These are phyloP conservation scores for Heterobasidion annosum DNA, from an alignment of 1,284 basidiomycete species.

Conservation along the genomic window DNA sequence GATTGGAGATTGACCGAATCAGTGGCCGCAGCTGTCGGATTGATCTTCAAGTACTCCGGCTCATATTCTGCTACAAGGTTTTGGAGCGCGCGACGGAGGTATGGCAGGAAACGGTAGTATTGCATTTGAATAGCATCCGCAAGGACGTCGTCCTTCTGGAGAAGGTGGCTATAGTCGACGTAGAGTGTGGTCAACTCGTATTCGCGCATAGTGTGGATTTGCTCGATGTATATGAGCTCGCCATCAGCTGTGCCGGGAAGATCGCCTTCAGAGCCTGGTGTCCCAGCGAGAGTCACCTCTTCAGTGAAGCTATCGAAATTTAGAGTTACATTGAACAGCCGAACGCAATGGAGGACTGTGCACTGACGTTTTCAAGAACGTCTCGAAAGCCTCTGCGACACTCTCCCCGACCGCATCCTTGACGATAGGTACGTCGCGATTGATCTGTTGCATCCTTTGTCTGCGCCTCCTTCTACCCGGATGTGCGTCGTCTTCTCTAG, in stretches of 20 bases:
- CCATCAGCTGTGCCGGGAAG: slow-evolving; percentile 36
- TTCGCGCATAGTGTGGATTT: slow-evolving; percentile 89
- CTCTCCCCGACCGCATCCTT: slow-evolving; percentile 91
- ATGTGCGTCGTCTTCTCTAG: slow-evolving; percentile 24
- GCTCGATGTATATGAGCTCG: slow-evolving; percentile 79
- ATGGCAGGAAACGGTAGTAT: slow-evolving; percentile 96
- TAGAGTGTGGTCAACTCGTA: slow-evolving; percentile 93
- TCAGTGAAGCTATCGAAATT: slow-evolving; percentile 63
- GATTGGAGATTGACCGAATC: slow-evolving; percentile 83
- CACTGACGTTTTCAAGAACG: slow-evolving; percentile 83
- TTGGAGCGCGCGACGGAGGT: slow-evolving; percentile 84
- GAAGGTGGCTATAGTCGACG: slow-evolving; percentile 89
- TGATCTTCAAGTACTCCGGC: slow-evolving; percentile 91
- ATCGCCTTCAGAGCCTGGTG: slow-evolving; percentile 59
- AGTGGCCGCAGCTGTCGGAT: slow-evolving; percentile 68
- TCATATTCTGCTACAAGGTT: slow-evolving; percentile 84
- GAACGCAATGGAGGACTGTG: background rate
- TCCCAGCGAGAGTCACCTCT: slow-evolving; percentile 63
- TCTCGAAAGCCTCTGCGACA: slow-evolving; percentile 84
- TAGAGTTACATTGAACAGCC: background rate
- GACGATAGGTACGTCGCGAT: slow-evolving; percentile 73
- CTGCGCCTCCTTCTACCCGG: slow-evolving; percentile 32
- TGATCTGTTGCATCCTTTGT: slow-evolving; percentile 35
- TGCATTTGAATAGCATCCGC: slow-evolving; percentile 90
- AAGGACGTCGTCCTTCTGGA: slow-evolving; percentile 85